These are phyloP conservation scores for Seminavis robusta DNA, from an alignment of 108 stramenopile genomes.

Conservation along the genomic window DNA sequence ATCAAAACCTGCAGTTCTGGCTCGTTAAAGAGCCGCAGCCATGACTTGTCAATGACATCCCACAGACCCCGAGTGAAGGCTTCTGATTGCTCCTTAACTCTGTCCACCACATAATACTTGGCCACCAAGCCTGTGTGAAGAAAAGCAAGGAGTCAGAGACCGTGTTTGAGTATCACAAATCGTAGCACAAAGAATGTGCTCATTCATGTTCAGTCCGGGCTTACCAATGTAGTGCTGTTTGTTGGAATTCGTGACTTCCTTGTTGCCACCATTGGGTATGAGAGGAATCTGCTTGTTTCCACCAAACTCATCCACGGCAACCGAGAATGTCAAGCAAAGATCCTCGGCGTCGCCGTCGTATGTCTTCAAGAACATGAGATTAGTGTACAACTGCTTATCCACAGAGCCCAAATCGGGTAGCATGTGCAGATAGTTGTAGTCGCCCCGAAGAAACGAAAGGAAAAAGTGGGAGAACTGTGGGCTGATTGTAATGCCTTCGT, in stretches of 20 bases:
- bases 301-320: slow-evolving; percentile 89
- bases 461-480: slow-evolving; percentile 98
- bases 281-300: slow-evolving; percentile 75
- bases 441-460: slow-evolving; percentile 88
- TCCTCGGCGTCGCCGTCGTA: slow-evolving; percentile 93
- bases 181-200: not conserved
- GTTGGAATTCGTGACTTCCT: slow-evolving; percentile 86
- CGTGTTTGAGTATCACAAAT: not conserved
- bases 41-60: slow-evolving; percentile 88
- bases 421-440: slow-evolving; percentile 88
- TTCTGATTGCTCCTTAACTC: slow-evolving; percentile 84
- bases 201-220: not conserved
- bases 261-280: slow-evolving; percentile 79
- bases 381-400: slow-evolving; percentile 90
- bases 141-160: not conserved
- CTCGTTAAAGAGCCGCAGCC: slow-evolving; percentile 93
- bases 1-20: slow-evolving; percentile 96
- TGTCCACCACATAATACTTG: slow-evolving; percentile 93
- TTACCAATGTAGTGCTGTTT: slow-evolving; percentile 68
- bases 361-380: slow-evolving; percentile 93
- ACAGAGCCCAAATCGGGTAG: slow-evolving; percentile 82
- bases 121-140: slow-evolving; percentile 64
- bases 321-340: slow-evolving; percentile 90
- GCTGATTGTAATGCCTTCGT: slow-evolving; percentile 94
- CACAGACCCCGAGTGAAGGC: slow-evolving; percentile 93